Base-by-base conservation (phyloP, 805 yeast species). In the Suhomyces faveliae region DNA sequence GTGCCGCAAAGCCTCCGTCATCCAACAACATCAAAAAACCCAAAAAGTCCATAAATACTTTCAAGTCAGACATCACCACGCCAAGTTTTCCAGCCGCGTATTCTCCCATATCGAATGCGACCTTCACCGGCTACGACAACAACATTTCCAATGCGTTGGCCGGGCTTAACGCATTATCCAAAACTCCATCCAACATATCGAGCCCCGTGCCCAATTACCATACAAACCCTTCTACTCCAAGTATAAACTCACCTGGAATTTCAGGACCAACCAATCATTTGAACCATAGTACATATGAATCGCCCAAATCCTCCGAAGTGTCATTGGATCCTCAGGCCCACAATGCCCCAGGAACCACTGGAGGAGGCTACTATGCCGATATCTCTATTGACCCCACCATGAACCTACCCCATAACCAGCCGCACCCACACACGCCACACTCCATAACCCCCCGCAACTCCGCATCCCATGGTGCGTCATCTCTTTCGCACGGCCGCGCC, bases 331-430 rank as follows among this genome's bases (percentile, higher is more conserved):
- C 73, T 1, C 62, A 62, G 30, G 40, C 63, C 12, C 70, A 60
- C 45, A 60, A 59, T 9, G 57, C 59, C 7, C 59, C 65, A 5
- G 63, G 62, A 6, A 59, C 57, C 19, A 57, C 64, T 9, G 65
- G 70, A 1, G 77, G 76, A 15, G 77, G 77, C 4, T 73, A 72
- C 55, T 73, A 72, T 53, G 70, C 73, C 20, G 77, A 73, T 25
- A 70, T 71, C 24, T 62, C 69, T 29, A 67, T 71, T 10, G 77
- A 73, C 52, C 77, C 76, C 3, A 71, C 76, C 12, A 71, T 71
- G 74, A 72, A 72, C 57, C 56, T 72, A 52, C 77, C 77, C 5
- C 76, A 72, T 50, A 67, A 70, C 57, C 67, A 63, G 54, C 61
- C 68, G 4, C 66, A 66, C 42, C 64, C 70, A 13, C 70, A 65